Evolutionary conservation across 1,284 basidiomycete genomes (phyloP).

Genomic region (Vanrija humicola): DNA sequence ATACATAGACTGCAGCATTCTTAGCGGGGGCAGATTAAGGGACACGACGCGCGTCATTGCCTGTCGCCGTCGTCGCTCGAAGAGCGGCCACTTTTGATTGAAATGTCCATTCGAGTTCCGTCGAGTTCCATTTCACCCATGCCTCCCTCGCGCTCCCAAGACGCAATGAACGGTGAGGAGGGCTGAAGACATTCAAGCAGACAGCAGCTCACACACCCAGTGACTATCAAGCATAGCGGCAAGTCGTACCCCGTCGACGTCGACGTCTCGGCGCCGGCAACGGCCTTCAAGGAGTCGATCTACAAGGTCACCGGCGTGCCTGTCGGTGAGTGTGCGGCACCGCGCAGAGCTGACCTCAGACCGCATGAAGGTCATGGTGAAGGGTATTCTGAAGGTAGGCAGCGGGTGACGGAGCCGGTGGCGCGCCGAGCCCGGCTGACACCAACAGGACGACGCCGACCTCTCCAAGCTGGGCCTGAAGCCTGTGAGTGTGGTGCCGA

Average conservation of each 20-base stretch:
- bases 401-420: neutral
- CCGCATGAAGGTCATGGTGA: constrained; percentile 96
- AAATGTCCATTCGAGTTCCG: neutral
- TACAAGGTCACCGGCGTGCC: constrained; percentile 82
- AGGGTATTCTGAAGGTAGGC: constrained; percentile 57
- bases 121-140: neutral
- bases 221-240: constrained; percentile 88
- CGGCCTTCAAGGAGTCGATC: constrained; percentile 75
- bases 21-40: too few species aligned
- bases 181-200: too few species aligned
- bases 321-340: constrained; percentile 28
- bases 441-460: constrained; percentile 70
- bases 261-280: constrained; percentile 57
- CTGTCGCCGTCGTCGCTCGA: too few species aligned
- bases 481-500: constrained; percentile 54
- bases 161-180: neutral
- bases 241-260: constrained; percentile 58
- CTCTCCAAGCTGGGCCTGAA: constrained; percentile 79
- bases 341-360: constrained; percentile 51
- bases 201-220: constrained; percentile 41
- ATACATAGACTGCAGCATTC: too few species aligned
- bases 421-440: too few species aligned
- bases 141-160: neutral
- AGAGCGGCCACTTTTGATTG: too few species aligned
- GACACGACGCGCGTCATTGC: too few species aligned